These are phyloP conservation scores for Epichloe amarillans DNA, from an alignment of 2,329 filamentous ascomycete genomes.

Conservation along the genomic window DNA sequence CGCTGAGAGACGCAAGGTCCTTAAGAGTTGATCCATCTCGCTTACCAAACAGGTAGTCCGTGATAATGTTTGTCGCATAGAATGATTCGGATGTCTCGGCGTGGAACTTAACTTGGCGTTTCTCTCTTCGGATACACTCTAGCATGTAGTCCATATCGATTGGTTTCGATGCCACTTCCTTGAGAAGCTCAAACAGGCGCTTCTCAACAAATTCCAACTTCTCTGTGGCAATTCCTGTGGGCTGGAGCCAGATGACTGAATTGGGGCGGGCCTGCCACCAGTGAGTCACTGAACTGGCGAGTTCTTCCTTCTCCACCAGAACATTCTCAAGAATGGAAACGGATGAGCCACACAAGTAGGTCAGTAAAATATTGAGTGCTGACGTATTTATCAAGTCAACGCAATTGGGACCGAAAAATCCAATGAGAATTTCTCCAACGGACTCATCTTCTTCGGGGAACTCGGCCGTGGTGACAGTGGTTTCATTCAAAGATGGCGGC, in stretches of 20 bases:
- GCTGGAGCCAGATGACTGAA: constrained; percentile 71
- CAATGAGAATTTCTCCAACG: constrained; percentile 73
- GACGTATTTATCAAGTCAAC: constrained; percentile 54
- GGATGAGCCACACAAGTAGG: constrained; percentile 85
- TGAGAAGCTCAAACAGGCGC: constrained; percentile 70
- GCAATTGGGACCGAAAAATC: constrained; percentile 76
- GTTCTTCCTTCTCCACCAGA: constrained; percentile 83
- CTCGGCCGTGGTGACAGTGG: constrained; percentile 63
- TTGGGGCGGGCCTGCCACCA: constrained; percentile 69
- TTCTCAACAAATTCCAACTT: constrained; percentile 76
- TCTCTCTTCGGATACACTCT: constrained; percentile 74
- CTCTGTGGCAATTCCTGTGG: constrained; percentile 76
- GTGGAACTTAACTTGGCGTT: constrained; percentile 68
- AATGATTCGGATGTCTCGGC: constrained; percentile 71
- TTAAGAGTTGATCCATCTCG: constrained; percentile 67
- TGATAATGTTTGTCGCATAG: constrained; percentile 76
- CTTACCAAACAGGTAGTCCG: constrained; percentile 81
- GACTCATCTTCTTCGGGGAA: constrained; percentile 97
- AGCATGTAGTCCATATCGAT: constrained; percentile 83
- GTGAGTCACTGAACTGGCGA: constrained; percentile 75
- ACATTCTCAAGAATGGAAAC: constrained; percentile 84
- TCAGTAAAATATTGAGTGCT: constrained; percentile 66
- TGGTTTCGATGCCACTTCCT: constrained; percentile 65
- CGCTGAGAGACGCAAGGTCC: constrained; percentile 40
- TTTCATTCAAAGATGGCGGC: constrained; percentile 58